Evolutionary conservation across 192 early-diverging fungal genomes (phyloP).

Genomic region (Gamsiella multidivaricata): DNA sequence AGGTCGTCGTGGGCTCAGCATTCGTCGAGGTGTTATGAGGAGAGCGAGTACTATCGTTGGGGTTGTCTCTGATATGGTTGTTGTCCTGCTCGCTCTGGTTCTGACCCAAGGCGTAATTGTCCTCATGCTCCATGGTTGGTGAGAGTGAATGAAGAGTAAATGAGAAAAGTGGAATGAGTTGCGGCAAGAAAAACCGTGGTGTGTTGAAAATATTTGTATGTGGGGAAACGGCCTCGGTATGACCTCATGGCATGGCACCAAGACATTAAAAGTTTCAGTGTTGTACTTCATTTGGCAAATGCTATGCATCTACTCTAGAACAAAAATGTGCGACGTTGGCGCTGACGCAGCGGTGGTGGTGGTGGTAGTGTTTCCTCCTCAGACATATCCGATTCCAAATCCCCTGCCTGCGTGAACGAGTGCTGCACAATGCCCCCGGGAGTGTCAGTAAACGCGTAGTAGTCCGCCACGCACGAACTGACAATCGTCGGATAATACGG

Average conservation of each 20-base stretch:
- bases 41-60: too few relatives aligned
- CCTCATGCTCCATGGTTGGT: neutral
- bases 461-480: slow-evolving; percentile 34
- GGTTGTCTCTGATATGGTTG: too few relatives aligned
- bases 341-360: slow-evolving; percentile 2
- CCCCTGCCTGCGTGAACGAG: slow-evolving; percentile 2
- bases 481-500: slow-evolving; percentile 60
- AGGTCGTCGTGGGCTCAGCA: too few relatives aligned
- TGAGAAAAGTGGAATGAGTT: neutral
- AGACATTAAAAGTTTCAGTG: neutral
- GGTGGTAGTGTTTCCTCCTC: neutral
- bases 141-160: neutral
- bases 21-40: too few relatives aligned
- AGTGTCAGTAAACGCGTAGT: neutral
- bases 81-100: neutral
- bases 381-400: slow-evolving; percentile 6
- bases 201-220: too few relatives aligned
- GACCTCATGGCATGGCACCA: neutral
- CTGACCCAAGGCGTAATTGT: neutral
- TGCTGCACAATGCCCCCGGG: slow-evolving; percentile 41
- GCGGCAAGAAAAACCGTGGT: too few relatives aligned
- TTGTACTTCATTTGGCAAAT: neutral
- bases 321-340: slow-evolving; percentile 4
- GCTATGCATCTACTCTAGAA: too few relatives aligned
- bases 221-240: neutral